These are phyloP conservation scores for Tricholoma furcatifolium DNA, from an alignment of 768 basidiomycete genomes.

Conservation along the genomic window DNA sequence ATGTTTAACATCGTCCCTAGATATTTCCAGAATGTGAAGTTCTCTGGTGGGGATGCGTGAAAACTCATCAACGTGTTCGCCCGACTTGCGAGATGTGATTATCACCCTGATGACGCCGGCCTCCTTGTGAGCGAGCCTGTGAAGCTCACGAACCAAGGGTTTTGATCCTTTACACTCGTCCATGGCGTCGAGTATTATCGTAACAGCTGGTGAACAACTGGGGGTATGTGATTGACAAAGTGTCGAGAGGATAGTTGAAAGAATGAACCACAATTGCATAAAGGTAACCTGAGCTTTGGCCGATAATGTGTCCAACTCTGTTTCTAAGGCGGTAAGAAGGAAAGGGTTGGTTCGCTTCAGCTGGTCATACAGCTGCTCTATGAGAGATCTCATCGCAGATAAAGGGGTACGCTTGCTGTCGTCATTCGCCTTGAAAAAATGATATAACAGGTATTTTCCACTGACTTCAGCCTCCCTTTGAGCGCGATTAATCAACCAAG, in stretches of 20 bases:
- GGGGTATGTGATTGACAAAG: neutral
- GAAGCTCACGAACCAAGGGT: neutral
- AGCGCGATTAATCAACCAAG: neutral
- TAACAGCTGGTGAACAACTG: neutral
- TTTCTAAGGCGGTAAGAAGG: neutral
- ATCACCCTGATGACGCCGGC: neutral
- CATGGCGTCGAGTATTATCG: slow-evolving; percentile 2
- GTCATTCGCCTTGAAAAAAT: slow-evolving; percentile 7
- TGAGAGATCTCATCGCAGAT: neutral
- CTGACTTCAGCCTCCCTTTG: neutral
- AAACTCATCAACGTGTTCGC: slow-evolving; percentile 4
- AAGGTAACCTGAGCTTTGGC: neutral
- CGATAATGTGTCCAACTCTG: neutral
- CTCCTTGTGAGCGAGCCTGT: neutral
- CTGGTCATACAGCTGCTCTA: slow-evolving; percentile 1
- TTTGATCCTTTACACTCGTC: slow-evolving; percentile 6
- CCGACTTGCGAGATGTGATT: slow-evolving; percentile 1
- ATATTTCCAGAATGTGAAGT: neutral
- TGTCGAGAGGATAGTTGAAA: neutral
- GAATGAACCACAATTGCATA: neutral
- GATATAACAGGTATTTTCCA: neutral
- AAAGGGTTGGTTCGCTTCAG: neutral
- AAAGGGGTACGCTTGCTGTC: slow-evolving; percentile 3
- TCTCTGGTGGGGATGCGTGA: neutral
- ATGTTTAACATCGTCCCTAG: slow-evolving; percentile 4